Evolutionary conservation across 441 rosid genomes (phyloP), one percentile per base, ranked within the genome.

Genomic region (Pelargonium exstipulatum): DNA sequence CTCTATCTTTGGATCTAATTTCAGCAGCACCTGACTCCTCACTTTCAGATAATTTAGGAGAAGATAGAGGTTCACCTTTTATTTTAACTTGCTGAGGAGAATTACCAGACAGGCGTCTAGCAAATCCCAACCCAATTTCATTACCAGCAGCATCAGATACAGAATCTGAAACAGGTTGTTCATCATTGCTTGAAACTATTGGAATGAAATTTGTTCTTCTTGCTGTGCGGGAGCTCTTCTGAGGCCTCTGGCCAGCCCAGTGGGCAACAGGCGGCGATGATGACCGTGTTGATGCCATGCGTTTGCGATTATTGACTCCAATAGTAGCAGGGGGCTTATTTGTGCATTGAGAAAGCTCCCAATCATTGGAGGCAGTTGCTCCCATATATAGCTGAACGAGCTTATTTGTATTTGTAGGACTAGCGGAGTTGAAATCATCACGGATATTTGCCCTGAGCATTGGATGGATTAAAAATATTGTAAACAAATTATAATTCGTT

Each of bases 221-320:
- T 71, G 96, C 96, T 70, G 90, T 77, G 67, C 98, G 94, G 35
- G 94, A 88, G 72, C 80, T 91, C 83, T 95, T 95, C 76, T 83
- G 97, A 65, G 92, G 96, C 81, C 99, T 86, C 76, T 91, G 99
- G 77, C 94, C 78, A 29, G 96, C 86, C 98, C 96, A 95, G 69
- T 87, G 88, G 63, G 90, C 88, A 76, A 90, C 90, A 64, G 98
- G 92, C 70, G 96, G 97, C 71, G 98, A 89, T 70, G 99, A 86
- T 73, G 98, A 88, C 74, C 79, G 83, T 65, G 86, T 76, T 26
- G 98, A 81, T 62, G 90, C 68, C 68, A 89, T 71, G 57, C 98
- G 98, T 66, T 90, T 95, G 77, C 91, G 96, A 68, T 74, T 88
- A 74, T 85, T 87, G 73, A 83, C 79, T 74, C 89, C 98, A 65